phyloP scores from a whole-genome alignment of 495 filamentous ascomycete genomes.

The Podospora comata region DNA sequence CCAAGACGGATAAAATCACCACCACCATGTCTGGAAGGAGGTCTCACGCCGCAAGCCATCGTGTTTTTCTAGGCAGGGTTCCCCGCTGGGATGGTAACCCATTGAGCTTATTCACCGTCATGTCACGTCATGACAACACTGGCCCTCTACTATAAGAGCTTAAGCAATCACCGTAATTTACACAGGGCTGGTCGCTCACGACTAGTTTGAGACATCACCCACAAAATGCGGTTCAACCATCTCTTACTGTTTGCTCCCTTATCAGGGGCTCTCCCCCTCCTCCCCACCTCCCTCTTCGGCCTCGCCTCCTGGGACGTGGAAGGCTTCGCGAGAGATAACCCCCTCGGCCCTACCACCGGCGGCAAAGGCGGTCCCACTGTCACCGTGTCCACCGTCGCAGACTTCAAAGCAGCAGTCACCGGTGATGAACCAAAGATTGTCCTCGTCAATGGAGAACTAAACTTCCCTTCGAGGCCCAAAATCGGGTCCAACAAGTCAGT shows the following conservation, averaged over 20 bases:
- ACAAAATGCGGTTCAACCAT: slow-evolving; percentile 18
- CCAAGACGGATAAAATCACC: slow-evolving; percentile 14
- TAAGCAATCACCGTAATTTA: neutral
- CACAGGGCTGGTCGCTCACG: neutral
- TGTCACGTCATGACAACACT: neutral
- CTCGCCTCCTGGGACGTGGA: slow-evolving; percentile 28
- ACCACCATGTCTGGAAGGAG: neutral
- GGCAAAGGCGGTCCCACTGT: slow-evolving; percentile 55
- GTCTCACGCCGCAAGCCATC: neutral
- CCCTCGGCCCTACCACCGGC: slow-evolving; percentile 52
- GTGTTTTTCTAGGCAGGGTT: slow-evolving; percentile 11
- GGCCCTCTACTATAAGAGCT: neutral
- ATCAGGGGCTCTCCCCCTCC: slow-evolving; percentile 7
- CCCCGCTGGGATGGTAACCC: slow-evolving; percentile 15
- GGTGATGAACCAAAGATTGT: slow-evolving; percentile 45
- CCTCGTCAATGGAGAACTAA: slow-evolving; percentile 46
- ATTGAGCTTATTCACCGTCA: neutral
- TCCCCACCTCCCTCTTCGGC: slow-evolving; percentile 3
- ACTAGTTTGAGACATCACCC: neutral
- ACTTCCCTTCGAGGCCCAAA: slow-evolving; percentile 38
- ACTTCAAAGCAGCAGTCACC: slow-evolving; percentile 46
- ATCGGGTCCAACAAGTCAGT: slow-evolving; percentile 56
- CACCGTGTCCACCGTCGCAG: slow-evolving; percentile 53
- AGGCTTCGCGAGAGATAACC: slow-evolving; percentile 41
- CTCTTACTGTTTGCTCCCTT: slow-evolving; percentile 6